Conservation (phyloP, 495 filamentous ascomycete genomes). For the Penicillium bovifimosum region DNA sequence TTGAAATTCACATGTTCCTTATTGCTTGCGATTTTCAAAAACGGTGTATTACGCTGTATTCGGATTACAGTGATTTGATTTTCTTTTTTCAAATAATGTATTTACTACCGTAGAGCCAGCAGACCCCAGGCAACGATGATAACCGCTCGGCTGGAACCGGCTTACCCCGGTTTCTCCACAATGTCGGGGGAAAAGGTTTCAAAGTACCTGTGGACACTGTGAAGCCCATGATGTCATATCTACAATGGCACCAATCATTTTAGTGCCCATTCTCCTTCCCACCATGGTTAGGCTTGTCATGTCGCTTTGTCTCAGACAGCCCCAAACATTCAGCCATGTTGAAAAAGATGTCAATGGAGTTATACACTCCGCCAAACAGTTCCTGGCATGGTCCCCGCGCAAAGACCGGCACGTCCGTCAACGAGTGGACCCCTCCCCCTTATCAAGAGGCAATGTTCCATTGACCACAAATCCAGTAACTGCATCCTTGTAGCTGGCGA, state of each 20-base stretch:
- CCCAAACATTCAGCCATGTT: slow-evolving; percentile 65
- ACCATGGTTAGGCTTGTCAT: background rate
- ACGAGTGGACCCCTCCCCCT: slow-evolving; percentile 58
- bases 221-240: background rate
- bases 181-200: background rate
- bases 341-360: slow-evolving; percentile 67
- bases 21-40: background rate
- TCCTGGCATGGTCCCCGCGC: slow-evolving; percentile 69
- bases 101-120: too few species aligned
- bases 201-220: background rate
- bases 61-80: too few species aligned
- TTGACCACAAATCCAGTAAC: slow-evolving; percentile 61
- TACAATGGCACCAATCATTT: background rate
- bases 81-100: too few species aligned
- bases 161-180: too few species aligned
- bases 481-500: slow-evolving; percentile 56
- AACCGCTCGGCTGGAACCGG: too few species aligned
- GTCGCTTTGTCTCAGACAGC: slow-evolving; percentile 32
- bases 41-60: background rate
- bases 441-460: slow-evolving; percentile 56
- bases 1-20: background rate
- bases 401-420: slow-evolving; percentile 73
- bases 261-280: background rate
- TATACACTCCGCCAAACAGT: slow-evolving; percentile 61
- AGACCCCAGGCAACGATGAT: too few species aligned